Percentiles rank a stretch among this genome's conserved stretches.
Evolutionary conservation across 202 grass and related monocot species (phyloP).

Genomic region (Bolboschoenoplectus hybrid): DNA sequence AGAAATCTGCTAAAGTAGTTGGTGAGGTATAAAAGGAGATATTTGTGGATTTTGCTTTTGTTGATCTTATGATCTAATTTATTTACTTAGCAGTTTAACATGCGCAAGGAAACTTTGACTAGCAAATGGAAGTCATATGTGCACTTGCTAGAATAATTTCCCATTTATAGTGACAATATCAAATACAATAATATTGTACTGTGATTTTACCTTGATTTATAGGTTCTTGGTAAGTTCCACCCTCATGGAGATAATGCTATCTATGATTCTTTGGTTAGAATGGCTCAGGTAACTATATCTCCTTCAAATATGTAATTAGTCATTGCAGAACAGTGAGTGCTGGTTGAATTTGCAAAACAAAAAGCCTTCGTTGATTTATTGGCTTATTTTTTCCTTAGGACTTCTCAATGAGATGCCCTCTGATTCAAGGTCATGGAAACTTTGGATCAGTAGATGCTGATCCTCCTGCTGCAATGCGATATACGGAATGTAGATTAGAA

Average conservation of each 20-base stretch:
- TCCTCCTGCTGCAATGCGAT: conserved; percentile 97
- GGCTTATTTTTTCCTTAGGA: conserved; percentile 53
- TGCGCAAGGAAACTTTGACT: neutral
- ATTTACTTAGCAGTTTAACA: conserved; percentile 7
- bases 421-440: conserved; percentile 97
- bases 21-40: conserved; percentile 68
- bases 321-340: neutral
- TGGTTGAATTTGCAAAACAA: conserved; percentile 12
- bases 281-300: conserved; percentile 86
- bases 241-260: conserved; percentile 95
- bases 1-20: conserved; percentile 96
- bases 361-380: conserved; percentile 28
- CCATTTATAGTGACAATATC: neutral
- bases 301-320: conserved; percentile 21
- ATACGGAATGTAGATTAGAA: conserved; percentile 97
- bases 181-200: neutral
- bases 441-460: conserved; percentile 98
- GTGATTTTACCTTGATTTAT: conserved; percentile 37
- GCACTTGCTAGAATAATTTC: conserved; percentile 10
- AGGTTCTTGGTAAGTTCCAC: conserved; percentile 98
- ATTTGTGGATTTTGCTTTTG: conserved; percentile 30
- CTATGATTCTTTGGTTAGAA: conserved; percentile 90
- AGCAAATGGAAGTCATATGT: conserved; percentile 2
- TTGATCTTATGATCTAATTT: neutral
- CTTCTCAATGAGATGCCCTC: conserved; percentile 86